Conservation (phyloP, 2,329 filamentous ascomycete species). For the Sclerotinia nivalis region DNA sequence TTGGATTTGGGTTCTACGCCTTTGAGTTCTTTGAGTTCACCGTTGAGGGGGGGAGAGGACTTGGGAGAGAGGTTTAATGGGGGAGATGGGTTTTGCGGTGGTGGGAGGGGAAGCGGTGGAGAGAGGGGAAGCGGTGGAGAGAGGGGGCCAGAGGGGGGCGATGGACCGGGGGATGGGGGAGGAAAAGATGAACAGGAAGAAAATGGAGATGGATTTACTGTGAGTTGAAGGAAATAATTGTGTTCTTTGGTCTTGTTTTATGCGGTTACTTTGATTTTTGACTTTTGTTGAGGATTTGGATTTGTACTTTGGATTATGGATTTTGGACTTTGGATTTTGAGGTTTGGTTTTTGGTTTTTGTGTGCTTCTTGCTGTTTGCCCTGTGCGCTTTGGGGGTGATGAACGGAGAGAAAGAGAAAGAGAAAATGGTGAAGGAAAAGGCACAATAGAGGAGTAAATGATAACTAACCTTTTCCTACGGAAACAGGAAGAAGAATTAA, state of each 20-base stretch:
- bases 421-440: neutral
- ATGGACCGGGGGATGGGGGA: neutral
- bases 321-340: neutral
- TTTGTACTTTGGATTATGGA: no score
- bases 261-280: accelerated
- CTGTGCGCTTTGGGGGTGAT: neutral
- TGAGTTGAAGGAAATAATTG: neutral
- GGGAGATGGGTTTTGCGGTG: neutral
- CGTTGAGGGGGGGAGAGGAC: no score
- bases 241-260: neutral
- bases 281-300: neutral
- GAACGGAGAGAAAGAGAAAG: neutral
- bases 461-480: neutral
- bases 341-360: neutral
- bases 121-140: neutral
- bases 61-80: no score
- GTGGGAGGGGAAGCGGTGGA: neutral
- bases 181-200: neutral
- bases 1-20: neutral
- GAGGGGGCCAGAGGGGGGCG: accelerated
- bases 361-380: accelerated
- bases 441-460: neutral
- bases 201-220: slow-evolving; percentile 3
- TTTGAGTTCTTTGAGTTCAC: no score
- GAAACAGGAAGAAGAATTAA: slow-evolving; percentile 44